phyloP scores from a whole-genome alignment of 768 basidiomycete genomes.

The Boletus subparvulus region DNA sequence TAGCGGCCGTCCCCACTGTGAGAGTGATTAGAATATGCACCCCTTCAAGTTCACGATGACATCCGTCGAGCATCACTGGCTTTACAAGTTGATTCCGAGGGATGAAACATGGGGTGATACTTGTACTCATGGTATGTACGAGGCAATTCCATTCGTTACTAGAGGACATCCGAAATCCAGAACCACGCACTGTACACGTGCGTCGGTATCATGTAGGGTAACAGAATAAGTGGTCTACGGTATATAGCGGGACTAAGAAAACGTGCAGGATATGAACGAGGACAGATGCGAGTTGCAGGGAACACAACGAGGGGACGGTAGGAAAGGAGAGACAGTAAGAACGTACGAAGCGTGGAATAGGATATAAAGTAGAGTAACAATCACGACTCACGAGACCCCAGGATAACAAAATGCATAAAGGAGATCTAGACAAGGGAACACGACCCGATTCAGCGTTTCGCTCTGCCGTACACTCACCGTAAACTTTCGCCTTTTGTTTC shows the following conservation, averaged over 20 bases:
- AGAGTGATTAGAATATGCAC: no score
- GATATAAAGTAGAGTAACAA: slow-evolving; percentile 9
- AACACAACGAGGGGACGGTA: not conserved
- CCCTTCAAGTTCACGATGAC: no score
- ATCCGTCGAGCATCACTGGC: no score
- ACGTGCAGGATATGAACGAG: slow-evolving; percentile 2
- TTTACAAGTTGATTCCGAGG: not conserved
- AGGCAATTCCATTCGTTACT: not conserved
- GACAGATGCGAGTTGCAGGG: not conserved
- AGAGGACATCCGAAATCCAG: slow-evolving; percentile 1
- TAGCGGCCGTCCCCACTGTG: no score
- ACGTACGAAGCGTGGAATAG: slow-evolving; percentile 12
- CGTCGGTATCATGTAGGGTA: slow-evolving; percentile 14
- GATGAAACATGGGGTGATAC: not conserved
- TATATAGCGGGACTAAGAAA: slow-evolving; percentile 4
- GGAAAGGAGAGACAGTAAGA: not conserved
- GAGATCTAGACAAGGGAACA: not conserved
- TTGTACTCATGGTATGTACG: slow-evolving; percentile 8
- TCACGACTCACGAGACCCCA: not conserved
- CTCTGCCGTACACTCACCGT: slow-evolving; percentile 14
- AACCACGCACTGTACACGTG: not conserved
- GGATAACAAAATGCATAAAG: slow-evolving; percentile 7
- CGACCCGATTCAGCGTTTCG: not conserved
- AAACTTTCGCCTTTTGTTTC: slow-evolving; percentile 52
- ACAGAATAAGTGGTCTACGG: slow-evolving; percentile 12